A percentile compares a stretch with the other conserved stretches of the same genome.
Conservation (phyloP, 2,329 filamentous ascomycete genomes). For the Clarireedia monteithiana region DNA sequence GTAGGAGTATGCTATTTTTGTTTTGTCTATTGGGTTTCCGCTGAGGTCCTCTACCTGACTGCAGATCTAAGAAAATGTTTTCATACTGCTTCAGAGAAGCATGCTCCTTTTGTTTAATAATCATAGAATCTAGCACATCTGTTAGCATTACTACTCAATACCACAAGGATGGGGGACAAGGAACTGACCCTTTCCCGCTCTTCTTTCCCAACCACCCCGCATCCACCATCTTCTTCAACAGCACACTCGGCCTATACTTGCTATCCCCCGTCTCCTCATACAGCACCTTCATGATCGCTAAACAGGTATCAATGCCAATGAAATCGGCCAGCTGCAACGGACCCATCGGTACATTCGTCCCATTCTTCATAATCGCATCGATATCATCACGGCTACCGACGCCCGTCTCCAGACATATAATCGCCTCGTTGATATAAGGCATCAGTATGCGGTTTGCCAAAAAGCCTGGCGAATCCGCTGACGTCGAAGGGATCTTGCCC, state of each 20-base stretch:
- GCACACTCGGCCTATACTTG: conserved; percentile 85
- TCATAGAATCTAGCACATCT: conserved; percentile 25
- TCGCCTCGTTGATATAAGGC: conserved; percentile 98
- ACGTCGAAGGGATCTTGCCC: conserved; percentile 86
- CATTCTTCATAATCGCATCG: conserved; percentile 98
- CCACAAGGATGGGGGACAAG: not conserved
- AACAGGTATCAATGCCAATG: conserved; percentile 91
- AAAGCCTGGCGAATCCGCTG: conserved; percentile 87
- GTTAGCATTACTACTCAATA: conserved; percentile 13
- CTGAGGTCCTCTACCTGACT: too few species aligned
- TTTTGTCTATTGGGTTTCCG: too few species aligned
- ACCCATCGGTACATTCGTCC: conserved; percentile 97
- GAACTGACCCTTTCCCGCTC: conserved; percentile 66
- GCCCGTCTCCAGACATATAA: conserved; percentile 91
- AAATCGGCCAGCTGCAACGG: conserved; percentile 92
- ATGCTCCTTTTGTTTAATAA: conserved; percentile 17
- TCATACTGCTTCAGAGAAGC: not conserved
- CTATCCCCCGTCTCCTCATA: conserved; percentile 87
- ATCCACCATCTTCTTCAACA: conserved; percentile 93
- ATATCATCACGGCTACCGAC: conserved; percentile 87
- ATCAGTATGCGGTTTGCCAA: conserved; percentile 94
- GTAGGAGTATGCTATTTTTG: not conserved
- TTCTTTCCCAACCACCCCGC: conserved; percentile 98
- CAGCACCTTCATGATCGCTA: conserved; percentile 95
- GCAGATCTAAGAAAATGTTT: too few species aligned